Evolutionary conservation across 2,329 filamentous ascomycete species (phyloP), one percentile per base, ranked within the genome.

Genomic region (Lachnellula suecica): DNA sequence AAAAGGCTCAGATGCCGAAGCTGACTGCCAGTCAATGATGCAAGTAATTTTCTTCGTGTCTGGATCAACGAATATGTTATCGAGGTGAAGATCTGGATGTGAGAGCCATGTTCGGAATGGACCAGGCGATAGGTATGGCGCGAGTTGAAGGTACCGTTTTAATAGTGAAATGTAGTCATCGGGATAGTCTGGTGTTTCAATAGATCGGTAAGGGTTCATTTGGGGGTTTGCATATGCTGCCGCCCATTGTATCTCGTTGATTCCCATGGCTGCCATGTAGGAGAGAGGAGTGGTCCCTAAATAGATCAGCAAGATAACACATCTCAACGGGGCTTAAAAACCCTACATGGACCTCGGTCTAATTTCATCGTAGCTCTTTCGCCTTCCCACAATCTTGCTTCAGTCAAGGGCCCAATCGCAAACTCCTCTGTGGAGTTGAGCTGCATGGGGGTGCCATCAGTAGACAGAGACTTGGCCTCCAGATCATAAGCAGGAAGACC

Each of bases 1-100:
- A 42, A 56, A 53, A 46, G 41, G 37, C 44, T 51, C 50, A 24
- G 53, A 51, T 47, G 48, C 53, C 34, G 44, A 13, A 27, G 49
- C 35, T 27, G 65, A 67, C 55, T 74, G 71, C 71, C 69, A 75
- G 54, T 74, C 71, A 31, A 74, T 71, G 17, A 74, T 70, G 7
- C 62, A 65, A 7, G 68, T 67, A 4, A 74, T 62, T 25, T 62
- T 58, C 29, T 66, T 66, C 9, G 70, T 69, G 43, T 74, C 63
- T 47, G 68, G 63, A 23, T 67, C 70, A 27, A 74, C 66, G 48
- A 73, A 74, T 27, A 74, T 70, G 54, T 74, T 74, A 49, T 70
- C 63, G 58, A 68, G 70, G 57, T 74, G 66, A 31, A 74, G 56
- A 58, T 74, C 70, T n/a, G 67, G 68, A 53, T 74, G 71, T 47